Conservation (phyloP, 2,329 filamentous ascomycete genomes). For the Colletotrichum eleusines region DNA sequence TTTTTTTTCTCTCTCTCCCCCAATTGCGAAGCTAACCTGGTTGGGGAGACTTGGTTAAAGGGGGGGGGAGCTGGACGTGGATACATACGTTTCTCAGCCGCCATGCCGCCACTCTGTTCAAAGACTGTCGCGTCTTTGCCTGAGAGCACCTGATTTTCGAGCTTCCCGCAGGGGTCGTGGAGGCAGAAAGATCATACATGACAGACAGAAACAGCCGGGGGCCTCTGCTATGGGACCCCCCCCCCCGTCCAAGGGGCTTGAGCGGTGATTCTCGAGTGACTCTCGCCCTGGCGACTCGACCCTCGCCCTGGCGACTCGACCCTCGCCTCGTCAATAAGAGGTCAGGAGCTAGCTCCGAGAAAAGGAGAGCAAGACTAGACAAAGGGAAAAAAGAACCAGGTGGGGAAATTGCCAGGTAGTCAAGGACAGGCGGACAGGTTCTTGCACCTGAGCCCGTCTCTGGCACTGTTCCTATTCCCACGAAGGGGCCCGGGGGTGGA, state of each 20-base stretch:
- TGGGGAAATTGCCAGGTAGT: background rate
- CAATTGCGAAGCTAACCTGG: conserved; percentile 14
- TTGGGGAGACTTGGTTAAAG: conserved; percentile 5
- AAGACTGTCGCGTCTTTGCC: conserved; percentile 17
- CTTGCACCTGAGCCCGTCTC: background rate
- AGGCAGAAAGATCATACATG: conserved; percentile 35
- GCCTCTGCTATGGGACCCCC: conserved; percentile 18
- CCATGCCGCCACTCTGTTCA: conserved; percentile 1
- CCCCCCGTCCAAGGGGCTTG: conserved; percentile 16
- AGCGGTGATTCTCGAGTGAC: background rate
- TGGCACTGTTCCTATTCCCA: background rate
- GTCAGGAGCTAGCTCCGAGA: conserved; percentile 9
- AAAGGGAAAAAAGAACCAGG: background rate
- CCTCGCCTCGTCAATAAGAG: too few relatives aligned
- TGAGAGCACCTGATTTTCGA: conserved; percentile 26
- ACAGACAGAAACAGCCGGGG: conserved; percentile 17
- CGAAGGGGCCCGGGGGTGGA: background rate
- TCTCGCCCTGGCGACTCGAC: too few relatives aligned
- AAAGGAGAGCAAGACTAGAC: background rate
- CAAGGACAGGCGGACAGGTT: background rate
- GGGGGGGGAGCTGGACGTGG: conserved; percentile 4
- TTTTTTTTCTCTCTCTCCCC: too few relatives aligned
- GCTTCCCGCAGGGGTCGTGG: conserved; percentile 28
- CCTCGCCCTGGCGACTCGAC: too few relatives aligned
- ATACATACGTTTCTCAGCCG: background rate